These are phyloP conservation scores for Colletotrichum higginsianum DNA, from an alignment of 2,329 filamentous ascomycete species.

Conservation along the genomic window DNA sequence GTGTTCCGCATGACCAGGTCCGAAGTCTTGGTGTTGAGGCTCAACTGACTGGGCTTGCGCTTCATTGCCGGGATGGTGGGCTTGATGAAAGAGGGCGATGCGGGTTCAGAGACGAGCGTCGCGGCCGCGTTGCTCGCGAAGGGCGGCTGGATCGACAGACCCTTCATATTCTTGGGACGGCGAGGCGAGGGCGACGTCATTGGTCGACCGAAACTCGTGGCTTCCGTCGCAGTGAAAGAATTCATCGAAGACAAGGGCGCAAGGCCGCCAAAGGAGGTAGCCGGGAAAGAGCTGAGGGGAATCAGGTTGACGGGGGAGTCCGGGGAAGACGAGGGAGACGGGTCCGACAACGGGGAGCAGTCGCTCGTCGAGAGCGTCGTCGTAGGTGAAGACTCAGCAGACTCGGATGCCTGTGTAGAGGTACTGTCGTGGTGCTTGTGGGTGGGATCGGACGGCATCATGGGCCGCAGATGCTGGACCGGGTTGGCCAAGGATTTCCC, in stretches of 20 bases:
- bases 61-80: constrained; percentile 79
- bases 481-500: constrained; percentile 55
- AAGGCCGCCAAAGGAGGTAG: constrained; percentile 68
- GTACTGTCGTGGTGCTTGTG: constrained; percentile 84
- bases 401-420: constrained; percentile 85
- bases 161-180: constrained; percentile 87
- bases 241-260: constrained; percentile 57
- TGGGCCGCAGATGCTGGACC: constrained; percentile 54
- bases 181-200: constrained; percentile 80
- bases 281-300: constrained; percentile 78
- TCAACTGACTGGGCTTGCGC: constrained; percentile 83
- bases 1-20: constrained; percentile 66
- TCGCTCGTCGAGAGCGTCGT: constrained; percentile 94
- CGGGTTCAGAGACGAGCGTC: constrained; percentile 72
- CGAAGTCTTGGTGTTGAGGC: constrained; percentile 79
- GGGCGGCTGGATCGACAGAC: constrained; percentile 82
- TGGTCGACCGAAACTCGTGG: constrained; percentile 63
- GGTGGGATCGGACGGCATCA: constrained; percentile 62
- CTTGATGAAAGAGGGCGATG: constrained; percentile 85
- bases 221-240: constrained; percentile 62
- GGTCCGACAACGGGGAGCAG: constrained; percentile 90
- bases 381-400: constrained; percentile 94
- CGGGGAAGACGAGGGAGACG: constrained; percentile 91
- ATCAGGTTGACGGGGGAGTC: constrained; percentile 87
- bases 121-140: constrained; percentile 61